A percentile compares a stretch with the other conserved stretches of the same genome.
Evolutionary conservation across 768 basidiomycete species (phyloP).

Genomic region (Trametes villosa): DNA sequence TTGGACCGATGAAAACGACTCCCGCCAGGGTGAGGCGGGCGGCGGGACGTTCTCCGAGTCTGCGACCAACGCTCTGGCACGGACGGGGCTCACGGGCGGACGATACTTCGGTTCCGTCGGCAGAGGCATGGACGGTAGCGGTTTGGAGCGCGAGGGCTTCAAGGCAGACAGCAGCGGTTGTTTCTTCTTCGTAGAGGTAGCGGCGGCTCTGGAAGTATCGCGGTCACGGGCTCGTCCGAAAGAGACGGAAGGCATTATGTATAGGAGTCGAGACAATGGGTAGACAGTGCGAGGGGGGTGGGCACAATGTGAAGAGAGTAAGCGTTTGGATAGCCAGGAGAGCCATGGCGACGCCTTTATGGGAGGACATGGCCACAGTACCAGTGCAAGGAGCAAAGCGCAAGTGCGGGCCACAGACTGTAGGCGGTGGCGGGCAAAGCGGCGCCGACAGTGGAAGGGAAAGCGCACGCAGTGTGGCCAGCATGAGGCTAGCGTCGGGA

Average conservation of each 20-base stretch:
- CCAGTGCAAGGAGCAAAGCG: constrained; percentile 10
- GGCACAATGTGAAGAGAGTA: constrained; percentile 5
- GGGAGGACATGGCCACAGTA: neutral
- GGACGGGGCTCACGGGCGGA: neutral
- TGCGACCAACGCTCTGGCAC: neutral
- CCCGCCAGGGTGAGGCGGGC: neutral
- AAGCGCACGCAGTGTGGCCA: neutral
- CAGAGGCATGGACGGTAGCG: constrained; percentile 4
- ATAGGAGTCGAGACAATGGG: constrained; percentile 1
- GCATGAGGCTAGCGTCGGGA: constrained; percentile 7
- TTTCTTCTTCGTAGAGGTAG: neutral
- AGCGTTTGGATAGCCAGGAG: neutral
- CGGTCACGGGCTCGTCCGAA: neutral
- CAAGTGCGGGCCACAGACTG: neutral
- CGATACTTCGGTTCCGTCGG: neutral
- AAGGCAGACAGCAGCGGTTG: neutral
- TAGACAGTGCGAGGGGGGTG: neutral
- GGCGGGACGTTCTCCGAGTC: neutral
- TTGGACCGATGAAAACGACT: constrained; percentile 10
- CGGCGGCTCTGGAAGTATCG: neutral
- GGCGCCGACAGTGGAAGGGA: neutral
- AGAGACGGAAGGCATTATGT: constrained; percentile 10
- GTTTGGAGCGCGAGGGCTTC: neutral
- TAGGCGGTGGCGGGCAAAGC: constrained; percentile 5
- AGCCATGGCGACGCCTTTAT: constrained; percentile 16